Percentiles rank a stretch among this genome's conserved stretches.
phyloP scores from a whole-genome alignment of 441 rosid genomes.

The Adansonia madagascariensis region DNA sequence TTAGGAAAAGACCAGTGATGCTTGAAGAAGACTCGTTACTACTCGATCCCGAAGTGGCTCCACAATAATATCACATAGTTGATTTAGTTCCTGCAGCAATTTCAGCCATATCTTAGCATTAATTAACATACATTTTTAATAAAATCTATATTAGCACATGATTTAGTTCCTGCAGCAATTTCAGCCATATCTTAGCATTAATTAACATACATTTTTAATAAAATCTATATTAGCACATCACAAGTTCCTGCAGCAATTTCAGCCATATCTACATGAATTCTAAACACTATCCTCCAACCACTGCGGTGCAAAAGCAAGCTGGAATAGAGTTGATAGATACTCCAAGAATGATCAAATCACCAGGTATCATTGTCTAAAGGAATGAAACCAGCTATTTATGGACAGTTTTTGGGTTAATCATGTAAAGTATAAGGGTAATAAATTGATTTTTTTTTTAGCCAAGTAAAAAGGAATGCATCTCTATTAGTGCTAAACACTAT shows the following conservation, averaged over 20 bases:
- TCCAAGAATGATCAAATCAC: background rate
- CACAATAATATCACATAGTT: conserved; percentile 76
- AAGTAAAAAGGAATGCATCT: background rate
- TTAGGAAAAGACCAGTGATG: conserved; percentile 67
- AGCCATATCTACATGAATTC: too few relatives aligned
- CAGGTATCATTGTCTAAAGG: too few relatives aligned
- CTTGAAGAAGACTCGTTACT: conserved; percentile 94
- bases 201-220: conserved; percentile 9
- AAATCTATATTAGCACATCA: conserved; percentile 7
- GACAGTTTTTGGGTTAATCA: background rate
- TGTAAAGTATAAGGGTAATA: background rate
- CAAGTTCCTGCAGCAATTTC: background rate
- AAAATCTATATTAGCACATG: conserved; percentile 37
- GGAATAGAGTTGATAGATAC: background rate
- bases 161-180: conserved; percentile 72
- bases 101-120: conserved; percentile 13
- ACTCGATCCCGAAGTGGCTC: conserved; percentile 92
- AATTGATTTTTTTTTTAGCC: background rate
- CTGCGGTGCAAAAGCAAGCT: too few relatives aligned
- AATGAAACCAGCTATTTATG: background rate
- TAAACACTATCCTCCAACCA: too few relatives aligned
- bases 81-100: conserved; percentile 77
- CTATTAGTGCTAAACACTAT: background rate
- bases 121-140: conserved; percentile 9
- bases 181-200: conserved; percentile 14